A percentile compares a stretch with the other conserved stretches of the same genome.
phyloP scores from a whole-genome alignment of 441 rosid genomes.

The Adansonia gregorii region DNA sequence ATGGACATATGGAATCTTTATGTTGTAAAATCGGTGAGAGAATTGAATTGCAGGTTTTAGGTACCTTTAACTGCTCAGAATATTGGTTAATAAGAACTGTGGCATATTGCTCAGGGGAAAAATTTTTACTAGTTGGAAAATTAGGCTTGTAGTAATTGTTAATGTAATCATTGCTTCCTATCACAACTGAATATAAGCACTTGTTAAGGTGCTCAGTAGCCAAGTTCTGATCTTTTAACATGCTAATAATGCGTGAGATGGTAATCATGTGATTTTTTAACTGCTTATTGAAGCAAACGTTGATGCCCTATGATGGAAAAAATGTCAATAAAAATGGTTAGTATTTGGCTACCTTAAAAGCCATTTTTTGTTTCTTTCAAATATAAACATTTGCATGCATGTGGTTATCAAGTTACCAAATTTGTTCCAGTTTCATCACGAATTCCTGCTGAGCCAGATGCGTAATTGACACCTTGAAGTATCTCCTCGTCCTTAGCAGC shows the following conservation, averaged over 20 bases:
- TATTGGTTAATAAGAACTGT: constrained; percentile 46
- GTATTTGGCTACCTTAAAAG: not conserved
- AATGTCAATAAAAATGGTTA: not conserved
- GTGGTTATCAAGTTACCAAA: constrained; percentile 33
- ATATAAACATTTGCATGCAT: not conserved
- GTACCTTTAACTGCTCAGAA: constrained; percentile 43
- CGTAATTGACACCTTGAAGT: constrained; percentile 66
- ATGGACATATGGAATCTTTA: not conserved
- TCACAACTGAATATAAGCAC: constrained; percentile 55
- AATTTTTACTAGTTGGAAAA: constrained; percentile 36
- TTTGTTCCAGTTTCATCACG: constrained; percentile 50
- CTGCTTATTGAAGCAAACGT: constrained; percentile 51
- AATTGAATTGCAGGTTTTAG: not conserved
- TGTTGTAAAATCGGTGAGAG: not conserved
- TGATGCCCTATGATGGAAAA: constrained; percentile 45
- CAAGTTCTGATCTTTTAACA: constrained; percentile 36
- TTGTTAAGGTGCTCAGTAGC: constrained; percentile 43
- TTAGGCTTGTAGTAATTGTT: constrained; percentile 53
- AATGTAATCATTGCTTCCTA: constrained; percentile 63
- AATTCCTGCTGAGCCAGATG: constrained; percentile 73
- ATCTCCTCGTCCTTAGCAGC: constrained; percentile 36
- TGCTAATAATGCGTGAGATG: constrained; percentile 35
- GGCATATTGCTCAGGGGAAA: constrained; percentile 45
- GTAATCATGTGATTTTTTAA: constrained; percentile 43
- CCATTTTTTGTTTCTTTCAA: not conserved